Evolutionary conservation across 2,329 filamentous ascomycete species (phyloP), one percentile per base, ranked within the genome.

Genomic region (Sarocladium brachiariae): DNA sequence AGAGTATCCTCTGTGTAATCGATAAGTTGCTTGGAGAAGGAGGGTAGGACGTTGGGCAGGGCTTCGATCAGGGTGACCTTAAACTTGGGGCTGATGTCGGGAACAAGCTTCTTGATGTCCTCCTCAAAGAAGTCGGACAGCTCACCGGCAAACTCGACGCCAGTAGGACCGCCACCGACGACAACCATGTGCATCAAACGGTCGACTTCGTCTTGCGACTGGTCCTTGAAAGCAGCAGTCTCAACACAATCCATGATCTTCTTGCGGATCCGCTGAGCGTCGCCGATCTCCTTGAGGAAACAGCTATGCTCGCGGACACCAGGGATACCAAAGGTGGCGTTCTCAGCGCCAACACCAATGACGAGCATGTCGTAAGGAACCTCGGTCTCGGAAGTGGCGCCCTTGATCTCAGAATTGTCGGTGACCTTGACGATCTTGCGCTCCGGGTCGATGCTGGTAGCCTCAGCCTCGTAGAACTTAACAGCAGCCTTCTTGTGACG

Each of bases 171-270:
- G 72, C 92, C 92, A 60, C 92, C 87, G 49, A 90, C 87, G 41
- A 91, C 92, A 51, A 99, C 93, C 91, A 97, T 97, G 78, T 97
- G 92, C 67, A 99, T 80, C 61, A 99, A 83, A 59, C 93, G 89
- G 75, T 95, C 86, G 65, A 95, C 76, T 73, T 99, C 95, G 58
- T 93, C 89, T 14, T 80, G 74, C 33, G 81, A 77, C 74, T 99
- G 93, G 65, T 90, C 92, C 81, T 97, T 97, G 85, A 99, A 96
- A 55, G 89, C 92, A 49, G 93, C 93, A 31, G 92, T 96, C 75
- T 99, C 93, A 60, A 96, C 91, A 69, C 93, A 99, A 75, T 99
- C 93, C 93, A 99, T 99, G 71, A 99, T 96, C 72, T 89, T 90
- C 78, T 92, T 96, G 65, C 93, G 89, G 66, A 99, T 99, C 64